Evolutionary conservation across 768 basidiomycete species (phyloP), one percentile per base, ranked within the genome.

Genomic region (Coprinopsis sp.): DNA sequence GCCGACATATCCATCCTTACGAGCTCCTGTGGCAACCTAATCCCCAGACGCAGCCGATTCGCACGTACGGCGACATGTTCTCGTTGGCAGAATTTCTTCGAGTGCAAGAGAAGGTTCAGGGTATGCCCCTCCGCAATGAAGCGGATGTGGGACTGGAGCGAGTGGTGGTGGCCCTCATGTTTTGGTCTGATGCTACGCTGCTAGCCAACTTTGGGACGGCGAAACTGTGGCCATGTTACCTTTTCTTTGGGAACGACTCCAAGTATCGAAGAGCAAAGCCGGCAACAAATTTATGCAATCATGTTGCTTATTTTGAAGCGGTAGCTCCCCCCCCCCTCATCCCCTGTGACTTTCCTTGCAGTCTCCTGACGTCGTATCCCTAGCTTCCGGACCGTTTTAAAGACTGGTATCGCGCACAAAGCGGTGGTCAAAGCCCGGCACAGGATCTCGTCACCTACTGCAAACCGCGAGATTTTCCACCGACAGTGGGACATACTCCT

Each of bases 121-220:
- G 8, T 8, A 31, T 31, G 8, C 30, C n/a, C 8, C n/a, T 31
- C 30, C 30, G 10, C 10, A 8, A n/a, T 31, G 34, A 37, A 18
- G 11, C 8, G 34, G 34, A 37, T 37, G 7, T 7, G 7, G 18
- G 34, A 4, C 43, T 57, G 3, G 58, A 58, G 27, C 50, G 39
- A 33, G 37, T 55, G 7, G 27, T 67, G 3, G 58, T 58, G 0
- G 58, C 52, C 2, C 16, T 64, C 4, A 62, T 66, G 60, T 38
- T 66, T 39, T 53, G 52, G 53, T 59, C 58, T 13, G 55, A 59
- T 33, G 12, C 28, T 34, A 64, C 50, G 2, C 51, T 53, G 7
- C 51, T 27, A 36, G 47, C 55, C 8, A 47, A 43, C 13, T 56
- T 51, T 46, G 55, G 53, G 2, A 56, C 28, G 10, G 53, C 51